phyloP scores from a whole-genome alignment of 257 asterid species.

The Verbena officinalis region DNA sequence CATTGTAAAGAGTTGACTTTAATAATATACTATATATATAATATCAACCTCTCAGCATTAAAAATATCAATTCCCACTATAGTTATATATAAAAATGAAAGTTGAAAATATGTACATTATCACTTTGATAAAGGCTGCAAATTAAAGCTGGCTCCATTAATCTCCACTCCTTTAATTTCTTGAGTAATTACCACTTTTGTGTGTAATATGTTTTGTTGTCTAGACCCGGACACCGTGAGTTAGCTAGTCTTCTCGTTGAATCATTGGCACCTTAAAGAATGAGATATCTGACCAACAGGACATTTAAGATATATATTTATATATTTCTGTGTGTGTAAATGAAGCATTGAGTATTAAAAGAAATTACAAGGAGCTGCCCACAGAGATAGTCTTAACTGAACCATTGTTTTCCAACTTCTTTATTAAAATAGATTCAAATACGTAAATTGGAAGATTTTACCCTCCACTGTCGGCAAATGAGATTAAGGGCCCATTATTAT shows the following conservation, averaged over 20 bases:
- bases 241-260: no score
- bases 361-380: slow-evolving; percentile 1
- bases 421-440: not conserved
- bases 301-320: no score
- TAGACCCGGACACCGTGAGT: no score
- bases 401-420: no score
- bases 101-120: not conserved
- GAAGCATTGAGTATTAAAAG: not conserved
- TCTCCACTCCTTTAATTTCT: not conserved
- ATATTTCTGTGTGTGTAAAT: no score
- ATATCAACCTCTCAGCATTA: no score
- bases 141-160: not conserved
- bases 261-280: no score
- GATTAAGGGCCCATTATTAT: slow-evolving; percentile 17
- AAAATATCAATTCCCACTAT: not conserved
- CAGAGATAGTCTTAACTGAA: no score
- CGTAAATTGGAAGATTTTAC: slow-evolving; percentile 7
- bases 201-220: no score
- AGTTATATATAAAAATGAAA: no score
- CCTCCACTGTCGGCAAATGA: slow-evolving; percentile 26
- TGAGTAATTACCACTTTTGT: not conserved
- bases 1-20: not conserved
- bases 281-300: no score
- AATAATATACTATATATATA: not conserved
- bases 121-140: not conserved